A percentile compares a stretch with the other conserved stretches of the same genome.
Evolutionary conservation across 73 alveolate species (phyloP).

Genomic region (Strombidium stylifer): DNA sequence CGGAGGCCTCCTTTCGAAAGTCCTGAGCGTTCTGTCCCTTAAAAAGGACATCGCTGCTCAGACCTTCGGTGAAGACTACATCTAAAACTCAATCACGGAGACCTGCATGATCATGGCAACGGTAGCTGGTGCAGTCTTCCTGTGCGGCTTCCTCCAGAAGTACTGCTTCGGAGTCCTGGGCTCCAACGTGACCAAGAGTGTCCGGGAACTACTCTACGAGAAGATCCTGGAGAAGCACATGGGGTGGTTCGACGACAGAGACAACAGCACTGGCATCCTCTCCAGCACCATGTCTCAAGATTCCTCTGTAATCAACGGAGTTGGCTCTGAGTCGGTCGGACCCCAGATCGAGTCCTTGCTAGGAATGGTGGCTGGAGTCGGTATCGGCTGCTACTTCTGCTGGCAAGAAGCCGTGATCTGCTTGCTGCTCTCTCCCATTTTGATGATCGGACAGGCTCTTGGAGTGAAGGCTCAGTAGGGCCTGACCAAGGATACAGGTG

Average conservation of each 20-base stretch:
- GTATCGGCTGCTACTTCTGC: conserved; percentile 46
- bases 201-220: conserved; percentile 22
- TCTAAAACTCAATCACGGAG: too few species aligned
- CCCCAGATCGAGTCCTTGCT: conserved; percentile 20
- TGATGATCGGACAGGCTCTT: conserved; percentile 33
- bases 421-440: conserved; percentile 61
- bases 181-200: conserved; percentile 24
- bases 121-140: conserved; percentile 1
- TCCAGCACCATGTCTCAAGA: conserved; percentile 41
- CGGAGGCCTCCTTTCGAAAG: conserved; percentile 32
- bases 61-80: too few species aligned
- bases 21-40: conserved; percentile 10
- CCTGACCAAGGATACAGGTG: too few species aligned
- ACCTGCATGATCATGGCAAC: conserved; percentile 9
- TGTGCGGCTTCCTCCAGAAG: conserved; percentile 12
- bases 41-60: too few species aligned
- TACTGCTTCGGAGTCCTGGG: conserved; percentile 42
- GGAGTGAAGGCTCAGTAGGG: conserved; percentile 18
- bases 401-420: conserved; percentile 69
- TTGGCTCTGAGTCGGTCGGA: conserved; percentile 32
- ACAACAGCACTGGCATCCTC: conserved; percentile 47
- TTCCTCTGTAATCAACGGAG: conserved; percentile 40
- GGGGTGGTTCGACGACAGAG: conserved; percentile 53
- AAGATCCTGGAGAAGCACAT: conserved; percentile 24
- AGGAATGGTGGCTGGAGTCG: conserved; percentile 57